Base-by-base conservation (phyloP, 345 rosid species). In the Odontarrhena argentea region DNA sequence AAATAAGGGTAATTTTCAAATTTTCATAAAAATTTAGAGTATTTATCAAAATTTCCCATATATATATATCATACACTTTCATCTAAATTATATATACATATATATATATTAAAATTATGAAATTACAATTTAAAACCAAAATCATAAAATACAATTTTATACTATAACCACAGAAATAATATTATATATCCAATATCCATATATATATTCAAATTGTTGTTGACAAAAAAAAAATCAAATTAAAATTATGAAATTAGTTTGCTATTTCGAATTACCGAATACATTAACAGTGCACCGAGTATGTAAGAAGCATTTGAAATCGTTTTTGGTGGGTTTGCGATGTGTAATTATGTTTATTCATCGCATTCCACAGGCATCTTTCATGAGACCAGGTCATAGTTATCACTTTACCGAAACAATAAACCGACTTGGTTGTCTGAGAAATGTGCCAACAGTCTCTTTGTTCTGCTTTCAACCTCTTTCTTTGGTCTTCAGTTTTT, bases 361-460 rank as follows among this genome's bases (percentile, higher is more conserved):
- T 53, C 22, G 22, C 2, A 8, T 55, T 35, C 38, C 28, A 3
- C 63, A 67, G 14, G 25, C 38, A 67, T 55, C 71, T 67, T 35
- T 67, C 46, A 34, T 67, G 70, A 66, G 25, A 55, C 45, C 44
- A 54, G 14, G 36, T 12, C 37, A 22, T 55, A 12, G 36, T 5
- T 11, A 32, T 66, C 61, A 52, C 8, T 13, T 52, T 52, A 55
- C 3, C 9, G 53, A 56, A 24, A 38, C 63, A 14, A 36, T 36
- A 13, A 44, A 44, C 9, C 53, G 10, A 54, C 52, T 12, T 41
- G 32, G 40, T 63, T 5, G 22, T 45, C 65, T 60, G 43, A 42
- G 64, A 59, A 12, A 1, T 41, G 40, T 32, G 3, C 7, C 57
- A 52, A 52, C 44, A 62, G 22, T 47, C 45, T 35, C 65, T 34